These are phyloP conservation scores for Cryptococcus neoformans DNA, from an alignment of 1,284 basidiomycete species.

Conservation along the genomic window DNA sequence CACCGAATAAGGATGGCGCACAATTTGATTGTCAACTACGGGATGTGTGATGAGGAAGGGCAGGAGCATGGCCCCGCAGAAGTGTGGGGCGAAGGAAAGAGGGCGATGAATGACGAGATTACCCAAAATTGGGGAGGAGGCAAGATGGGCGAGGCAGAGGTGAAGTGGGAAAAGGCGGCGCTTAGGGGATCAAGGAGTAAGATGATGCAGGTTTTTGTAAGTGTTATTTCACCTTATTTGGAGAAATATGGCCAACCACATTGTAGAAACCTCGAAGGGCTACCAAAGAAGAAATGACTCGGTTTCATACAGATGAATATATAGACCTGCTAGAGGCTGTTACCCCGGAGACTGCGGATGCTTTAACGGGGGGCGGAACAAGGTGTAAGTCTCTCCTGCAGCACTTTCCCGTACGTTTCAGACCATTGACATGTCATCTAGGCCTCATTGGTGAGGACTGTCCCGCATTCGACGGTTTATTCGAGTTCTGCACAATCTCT, in stretches of 20 bases:
- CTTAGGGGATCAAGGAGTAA: conserved; percentile 35
- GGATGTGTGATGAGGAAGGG: conserved; percentile 55
- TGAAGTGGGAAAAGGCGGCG: conserved; percentile 27
- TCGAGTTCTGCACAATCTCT: conserved; percentile 95
- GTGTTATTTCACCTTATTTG: conserved; percentile 29
- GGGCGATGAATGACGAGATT: conserved; percentile 26
- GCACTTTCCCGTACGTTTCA: too few species aligned
- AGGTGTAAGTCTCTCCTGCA: conserved; percentile 61
- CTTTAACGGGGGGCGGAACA: conserved; percentile 76
- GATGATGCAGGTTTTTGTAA: conserved; percentile 82
- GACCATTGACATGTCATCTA: conserved; percentile 33
- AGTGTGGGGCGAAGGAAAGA: conserved; percentile 15
- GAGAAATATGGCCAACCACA: not conserved
- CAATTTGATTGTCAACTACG: conserved; percentile 85
- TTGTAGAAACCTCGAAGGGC: conserved; percentile 74
- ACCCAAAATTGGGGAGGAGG: conserved; percentile 2
- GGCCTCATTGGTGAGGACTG: conserved; percentile 93
- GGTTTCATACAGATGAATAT: conserved; percentile 98
- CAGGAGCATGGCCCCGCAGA: conserved; percentile 24
- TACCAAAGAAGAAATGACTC: conserved; percentile 75
- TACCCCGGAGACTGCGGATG: conserved; percentile 80
- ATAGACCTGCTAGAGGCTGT: conserved; percentile 85
- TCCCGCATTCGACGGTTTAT: conserved; percentile 92
- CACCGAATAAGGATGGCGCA: conserved; percentile 91
- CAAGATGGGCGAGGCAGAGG: conserved; percentile 16